Evolutionary conservation across 1,284 basidiomycete genomes (phyloP).

Genomic region (Pseudozyma sp.): DNA sequence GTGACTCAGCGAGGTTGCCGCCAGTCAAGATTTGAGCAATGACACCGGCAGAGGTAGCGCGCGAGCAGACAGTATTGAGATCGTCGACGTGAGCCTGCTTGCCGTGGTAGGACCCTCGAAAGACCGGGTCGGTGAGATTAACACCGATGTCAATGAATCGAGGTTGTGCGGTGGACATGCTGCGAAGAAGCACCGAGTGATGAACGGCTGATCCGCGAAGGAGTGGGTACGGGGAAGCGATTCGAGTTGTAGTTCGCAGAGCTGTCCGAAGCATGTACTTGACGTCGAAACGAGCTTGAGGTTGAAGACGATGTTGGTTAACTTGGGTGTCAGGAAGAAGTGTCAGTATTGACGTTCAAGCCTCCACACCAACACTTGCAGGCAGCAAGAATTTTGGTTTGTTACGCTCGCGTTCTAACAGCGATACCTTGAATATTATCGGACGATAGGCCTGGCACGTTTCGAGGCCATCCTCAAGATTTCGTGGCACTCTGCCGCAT

Average conservation of each 20-base stretch:
- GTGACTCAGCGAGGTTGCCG: slow-evolving; percentile 78
- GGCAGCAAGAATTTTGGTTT: too few species aligned
- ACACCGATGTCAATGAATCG: slow-evolving; percentile 71
- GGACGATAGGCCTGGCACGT: background rate
- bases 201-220: background rate
- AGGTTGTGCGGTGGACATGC: slow-evolving; percentile 8
- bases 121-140: slow-evolving; percentile 72
- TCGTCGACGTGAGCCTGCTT: slow-evolving; percentile 74
- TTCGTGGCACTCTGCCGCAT: background rate
- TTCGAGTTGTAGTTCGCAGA: background rate
- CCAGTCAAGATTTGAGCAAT: slow-evolving; percentile 85
- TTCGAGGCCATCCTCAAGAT: background rate
- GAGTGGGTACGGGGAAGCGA: background rate
- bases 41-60: slow-evolving; percentile 78
- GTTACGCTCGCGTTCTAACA: too few species aligned
- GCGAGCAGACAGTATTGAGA: slow-evolving; percentile 75
- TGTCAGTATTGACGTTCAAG: background rate
- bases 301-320: background rate
- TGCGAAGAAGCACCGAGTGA: slow-evolving; percentile 1
- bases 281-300: background rate
- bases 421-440: too few species aligned
- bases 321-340: background rate
- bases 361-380: slow-evolving; percentile 28
- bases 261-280: background rate
- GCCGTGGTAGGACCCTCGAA: slow-evolving; percentile 71